Conservation (phyloP, 257 asterid species). For the Capsicum chinense region DNA sequence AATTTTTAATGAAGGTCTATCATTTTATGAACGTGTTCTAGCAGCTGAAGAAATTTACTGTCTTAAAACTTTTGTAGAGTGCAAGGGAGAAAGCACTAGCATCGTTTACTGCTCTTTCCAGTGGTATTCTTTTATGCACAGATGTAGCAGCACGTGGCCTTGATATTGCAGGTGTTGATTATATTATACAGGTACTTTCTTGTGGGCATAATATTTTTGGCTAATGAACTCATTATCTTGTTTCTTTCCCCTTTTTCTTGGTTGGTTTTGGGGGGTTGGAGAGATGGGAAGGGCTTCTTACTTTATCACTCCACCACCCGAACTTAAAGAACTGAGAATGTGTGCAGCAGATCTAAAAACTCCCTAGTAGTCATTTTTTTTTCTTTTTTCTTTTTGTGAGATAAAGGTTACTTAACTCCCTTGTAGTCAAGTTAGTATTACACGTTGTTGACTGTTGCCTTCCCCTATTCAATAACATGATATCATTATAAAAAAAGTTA, state of each 20-base stretch:
- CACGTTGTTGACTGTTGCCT: constrained; percentile 8
- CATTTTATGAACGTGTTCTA: constrained; percentile 18
- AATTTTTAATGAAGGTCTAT: neutral
- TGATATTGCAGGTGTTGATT: constrained; percentile 97
- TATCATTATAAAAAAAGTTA: neutral
- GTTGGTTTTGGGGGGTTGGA: too few relatives aligned
- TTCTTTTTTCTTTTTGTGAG: too few relatives aligned
- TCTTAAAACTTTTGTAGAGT: constrained; percentile 44
- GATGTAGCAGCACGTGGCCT: constrained; percentile 99
- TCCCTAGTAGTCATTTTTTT: neutral
- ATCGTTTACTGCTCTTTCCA: constrained; percentile 73
- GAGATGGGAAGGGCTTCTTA: too few relatives aligned
- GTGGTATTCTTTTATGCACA: constrained; percentile 94
- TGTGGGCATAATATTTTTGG: neutral
- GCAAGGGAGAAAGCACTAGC: constrained; percentile 88
- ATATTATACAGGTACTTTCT: constrained; percentile 70
- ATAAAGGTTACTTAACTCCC: too few relatives aligned
- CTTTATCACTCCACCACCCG: neutral
- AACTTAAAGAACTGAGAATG: neutral
- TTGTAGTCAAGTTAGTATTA: neutral
- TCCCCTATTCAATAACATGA: neutral
- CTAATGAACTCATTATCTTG: neutral
- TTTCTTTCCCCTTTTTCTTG: neutral
- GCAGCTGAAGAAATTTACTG: neutral
- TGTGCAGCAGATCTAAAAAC: neutral